Conservation (phyloP, 345 rosid genomes). For the Linum trigynum region DNA sequence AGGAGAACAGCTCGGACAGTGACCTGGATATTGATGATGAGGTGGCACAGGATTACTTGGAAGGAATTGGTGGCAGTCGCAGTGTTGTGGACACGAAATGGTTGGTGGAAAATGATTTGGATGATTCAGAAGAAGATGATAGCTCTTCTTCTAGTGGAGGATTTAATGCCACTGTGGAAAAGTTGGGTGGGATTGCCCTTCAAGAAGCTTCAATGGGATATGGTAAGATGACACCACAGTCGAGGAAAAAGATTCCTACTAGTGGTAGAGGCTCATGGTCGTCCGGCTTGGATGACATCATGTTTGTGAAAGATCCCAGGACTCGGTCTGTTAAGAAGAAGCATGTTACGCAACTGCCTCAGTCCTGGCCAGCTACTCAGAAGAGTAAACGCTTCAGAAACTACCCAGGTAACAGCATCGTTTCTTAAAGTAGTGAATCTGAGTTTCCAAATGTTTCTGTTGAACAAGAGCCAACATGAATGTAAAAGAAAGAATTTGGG, state of each 20-base stretch:
- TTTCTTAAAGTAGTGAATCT: conserved; percentile 11
- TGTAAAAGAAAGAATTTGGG: not conserved
- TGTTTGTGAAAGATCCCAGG: conserved; percentile 64
- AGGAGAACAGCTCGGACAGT: conserved; percentile 31
- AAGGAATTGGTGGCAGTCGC: conserved; percentile 77
- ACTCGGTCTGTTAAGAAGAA: conserved; percentile 56
- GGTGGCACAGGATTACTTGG: conserved; percentile 74
- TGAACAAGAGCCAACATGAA: not conserved
- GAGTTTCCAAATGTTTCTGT: not conserved
- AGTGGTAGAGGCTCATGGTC: conserved; percentile 31
- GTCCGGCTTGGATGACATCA: conserved; percentile 50
- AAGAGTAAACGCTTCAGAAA: conserved; percentile 50
- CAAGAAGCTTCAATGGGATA: conserved; percentile 67
- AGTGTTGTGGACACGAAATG: conserved; percentile 47
- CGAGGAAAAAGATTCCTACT: conserved; percentile 28
- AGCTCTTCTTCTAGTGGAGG: conserved; percentile 39
- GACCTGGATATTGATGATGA: conserved; percentile 64
- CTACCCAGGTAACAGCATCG: conserved; percentile 48
- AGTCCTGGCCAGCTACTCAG: conserved; percentile 60
- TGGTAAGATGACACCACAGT: conserved; percentile 40
- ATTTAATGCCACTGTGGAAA: conserved; percentile 39
- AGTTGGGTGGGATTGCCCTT: conserved; percentile 54
- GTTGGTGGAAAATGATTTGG: conserved; percentile 40
- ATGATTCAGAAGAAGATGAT: conserved; percentile 32
- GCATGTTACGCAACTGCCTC: conserved; percentile 39